Percentiles rank a stretch among this genome's conserved stretches.
Conservation (phyloP, 345 rosid species). For the Acer negundo region DNA sequence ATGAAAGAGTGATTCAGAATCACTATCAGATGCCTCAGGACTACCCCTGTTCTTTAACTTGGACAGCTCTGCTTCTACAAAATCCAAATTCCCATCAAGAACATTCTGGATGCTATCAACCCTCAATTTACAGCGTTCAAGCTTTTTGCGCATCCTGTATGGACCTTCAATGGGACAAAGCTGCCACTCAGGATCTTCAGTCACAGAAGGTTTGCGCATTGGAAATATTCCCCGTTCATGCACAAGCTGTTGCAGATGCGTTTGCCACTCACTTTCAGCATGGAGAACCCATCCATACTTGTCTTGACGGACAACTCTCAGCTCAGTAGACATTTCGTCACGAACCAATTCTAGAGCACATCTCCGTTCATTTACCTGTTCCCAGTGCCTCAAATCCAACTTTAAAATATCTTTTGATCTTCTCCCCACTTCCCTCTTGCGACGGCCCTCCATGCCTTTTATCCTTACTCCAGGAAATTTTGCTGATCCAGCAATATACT, state of each 20-base stretch:
- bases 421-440: slow-evolving; percentile 92
- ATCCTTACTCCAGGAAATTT: slow-evolving; percentile 97
- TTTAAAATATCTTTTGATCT: slow-evolving; percentile 79
- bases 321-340: slow-evolving; percentile 96
- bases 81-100: slow-evolving; percentile 73
- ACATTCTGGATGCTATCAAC: slow-evolving; percentile 83
- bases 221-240: slow-evolving; percentile 98
- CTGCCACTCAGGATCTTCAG: slow-evolving; percentile 92
- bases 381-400: slow-evolving; percentile 88
- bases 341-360: slow-evolving; percentile 93
- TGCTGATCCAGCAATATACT: slow-evolving; percentile 86
- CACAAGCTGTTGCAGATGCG: slow-evolving; percentile 92
- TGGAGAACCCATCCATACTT: slow-evolving; percentile 99
- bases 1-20: slow-evolving; percentile 64
- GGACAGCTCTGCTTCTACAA: slow-evolving; percentile 62
- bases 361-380: slow-evolving; percentile 92
- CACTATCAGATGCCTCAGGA: slow-evolving; percentile 65
- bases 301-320: slow-evolving; percentile 98
- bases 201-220: slow-evolving; percentile 54
- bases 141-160: slow-evolving; percentile 99
- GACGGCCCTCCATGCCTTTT: slow-evolving; percentile 90
- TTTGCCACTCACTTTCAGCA: slow-evolving; percentile 99
- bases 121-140: slow-evolving; percentile 81
- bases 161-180: slow-evolving; percentile 99
- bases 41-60: slow-evolving; percentile 58